Percentiles rank a stretch among this genome's conserved stretches.
These are phyloP conservation scores for Hypoxylon perforatum DNA, from an alignment of 495 filamentous ascomycete genomes.

Conservation along the genomic window DNA sequence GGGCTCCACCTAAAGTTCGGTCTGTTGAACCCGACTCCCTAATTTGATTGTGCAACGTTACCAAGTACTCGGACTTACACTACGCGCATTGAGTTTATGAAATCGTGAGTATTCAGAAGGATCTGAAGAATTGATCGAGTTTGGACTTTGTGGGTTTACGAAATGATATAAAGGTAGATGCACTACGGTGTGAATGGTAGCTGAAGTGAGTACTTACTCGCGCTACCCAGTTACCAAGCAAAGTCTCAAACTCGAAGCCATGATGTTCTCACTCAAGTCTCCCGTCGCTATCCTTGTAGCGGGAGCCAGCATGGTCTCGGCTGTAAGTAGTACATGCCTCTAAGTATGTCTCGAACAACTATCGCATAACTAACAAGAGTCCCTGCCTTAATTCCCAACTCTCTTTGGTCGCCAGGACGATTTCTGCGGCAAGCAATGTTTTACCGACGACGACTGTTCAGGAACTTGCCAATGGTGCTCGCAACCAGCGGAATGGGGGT, in stretches of 20 bases:
- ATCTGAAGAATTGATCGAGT: too few relatives aligned
- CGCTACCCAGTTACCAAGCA: too few relatives aligned
- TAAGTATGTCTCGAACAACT: not conserved
- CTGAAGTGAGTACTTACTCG: not conserved
- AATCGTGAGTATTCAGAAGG: not conserved
- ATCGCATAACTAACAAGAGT: not conserved
- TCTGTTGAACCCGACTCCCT: not conserved
- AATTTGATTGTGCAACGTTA: conserved; percentile 8
- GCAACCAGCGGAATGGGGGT: conserved; percentile 6
- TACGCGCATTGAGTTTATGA: not conserved
- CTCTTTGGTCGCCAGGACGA: conserved; percentile 2
- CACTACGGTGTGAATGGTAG: too few relatives aligned
- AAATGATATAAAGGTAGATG: too few relatives aligned
- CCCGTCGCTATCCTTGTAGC: not conserved
- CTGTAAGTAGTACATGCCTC: conserved; percentile 3
- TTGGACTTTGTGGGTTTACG: too few relatives aligned
- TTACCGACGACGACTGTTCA: conserved; percentile 4
- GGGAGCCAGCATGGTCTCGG: not conserved
- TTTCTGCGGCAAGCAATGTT: conserved; percentile 2
- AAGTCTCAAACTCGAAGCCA: not conserved
- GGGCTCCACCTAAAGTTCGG: not conserved
- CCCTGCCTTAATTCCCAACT: not conserved
- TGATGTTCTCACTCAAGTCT: not conserved
- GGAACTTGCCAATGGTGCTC: conserved; percentile 9
- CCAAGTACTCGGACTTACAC: not conserved